Conservation (phyloP, 257 asterid species). For the Parsonsia alboflavescens region DNA sequence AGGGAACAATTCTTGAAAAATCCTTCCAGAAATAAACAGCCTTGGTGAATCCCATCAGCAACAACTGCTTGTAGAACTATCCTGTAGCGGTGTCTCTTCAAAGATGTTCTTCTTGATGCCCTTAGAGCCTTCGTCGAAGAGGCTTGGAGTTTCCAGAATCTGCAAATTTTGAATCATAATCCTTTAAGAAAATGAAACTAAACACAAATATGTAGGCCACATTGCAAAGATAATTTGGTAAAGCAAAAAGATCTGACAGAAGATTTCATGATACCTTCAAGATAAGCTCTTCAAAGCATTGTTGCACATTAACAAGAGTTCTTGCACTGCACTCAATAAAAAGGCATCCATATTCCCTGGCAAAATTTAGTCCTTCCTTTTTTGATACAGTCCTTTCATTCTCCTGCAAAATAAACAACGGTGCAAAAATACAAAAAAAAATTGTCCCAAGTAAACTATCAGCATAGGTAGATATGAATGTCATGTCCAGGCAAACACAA, state of each 20-base stretch:
- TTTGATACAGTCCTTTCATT: slow-evolving; percentile 18
- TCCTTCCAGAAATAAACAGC: background rate
- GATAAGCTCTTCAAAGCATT: slow-evolving; percentile 19
- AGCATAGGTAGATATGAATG: too few species aligned
- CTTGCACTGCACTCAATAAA: slow-evolving; percentile 20
- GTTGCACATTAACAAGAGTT: slow-evolving; percentile 20
- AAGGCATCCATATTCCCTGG: slow-evolving; percentile 17
- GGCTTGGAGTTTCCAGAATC: slow-evolving; percentile 15
- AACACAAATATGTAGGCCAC: too few species aligned
- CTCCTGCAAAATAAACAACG: slow-evolving; percentile 5
- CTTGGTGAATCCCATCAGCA: background rate
- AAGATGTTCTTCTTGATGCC: slow-evolving; percentile 6
- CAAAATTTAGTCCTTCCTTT: slow-evolving; percentile 20
- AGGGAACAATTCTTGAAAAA: background rate
- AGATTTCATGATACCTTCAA: slow-evolving; percentile 10
- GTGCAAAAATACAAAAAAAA: too few species aligned
- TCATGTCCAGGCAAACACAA: too few species aligned
- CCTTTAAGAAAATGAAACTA: background rate
- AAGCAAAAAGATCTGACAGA: background rate
- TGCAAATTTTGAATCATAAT: background rate
- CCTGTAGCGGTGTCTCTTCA: background rate
- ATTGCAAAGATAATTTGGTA: too few species aligned
- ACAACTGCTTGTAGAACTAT: slow-evolving; percentile 9
- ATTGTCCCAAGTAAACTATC: too few species aligned
- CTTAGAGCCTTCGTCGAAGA: slow-evolving; percentile 10